Evolutionary conservation across 805 yeast genomes (phyloP), one percentile per base, ranked within the genome.

Genomic region (Sugiyamaella valdiviana): DNA sequence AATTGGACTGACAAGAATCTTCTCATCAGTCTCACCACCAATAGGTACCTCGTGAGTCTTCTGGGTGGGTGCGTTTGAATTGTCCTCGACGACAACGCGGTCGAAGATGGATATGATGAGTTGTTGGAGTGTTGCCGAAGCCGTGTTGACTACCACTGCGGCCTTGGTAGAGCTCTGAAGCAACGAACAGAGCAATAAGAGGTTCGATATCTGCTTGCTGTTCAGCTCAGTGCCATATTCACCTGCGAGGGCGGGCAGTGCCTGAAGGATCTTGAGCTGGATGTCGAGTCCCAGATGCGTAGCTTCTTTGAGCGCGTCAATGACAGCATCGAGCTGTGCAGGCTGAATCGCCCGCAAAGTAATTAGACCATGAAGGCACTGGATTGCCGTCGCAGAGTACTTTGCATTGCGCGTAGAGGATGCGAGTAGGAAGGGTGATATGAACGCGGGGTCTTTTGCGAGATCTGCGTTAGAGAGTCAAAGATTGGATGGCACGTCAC

Each of bases 51-150:
- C 67, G 39, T 43, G 24, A 14, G 50, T 38, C 37, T 37, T 48
- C 7, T 51, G 29, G 17, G 42, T 29, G 14, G 52, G 15, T 3
- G 16, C 42, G 2, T 57, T 61, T 9, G 51, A 19, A 6, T 62
- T 57, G 49, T 70, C 76, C 39, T 75, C 78, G 3, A 66, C 70
- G 15, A 62, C 54, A 42, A 79, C 74, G 60, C 79, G 74, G 48
- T 91, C 98, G 63, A 84, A 91, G 0, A 89, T 76, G 24, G 84
- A 78, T 35, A 84, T 79, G 40, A 89, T 75, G 39, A 93, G 67
- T 63, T 93, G 98, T 53, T 89, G 95, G 41, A 89, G 74, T 2
- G 98, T 88, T 1, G 98, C 99, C 44, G 87, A 81, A 0, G 98
- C 96, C 0, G 98, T 86, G 58, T 89, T 90, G 12, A 79, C 74